Evolutionary conservation across 2,329 filamentous ascomycete genomes (phyloP), one percentile per base, ranked within the genome.

Genomic region (Juglanconis juglandina): DNA sequence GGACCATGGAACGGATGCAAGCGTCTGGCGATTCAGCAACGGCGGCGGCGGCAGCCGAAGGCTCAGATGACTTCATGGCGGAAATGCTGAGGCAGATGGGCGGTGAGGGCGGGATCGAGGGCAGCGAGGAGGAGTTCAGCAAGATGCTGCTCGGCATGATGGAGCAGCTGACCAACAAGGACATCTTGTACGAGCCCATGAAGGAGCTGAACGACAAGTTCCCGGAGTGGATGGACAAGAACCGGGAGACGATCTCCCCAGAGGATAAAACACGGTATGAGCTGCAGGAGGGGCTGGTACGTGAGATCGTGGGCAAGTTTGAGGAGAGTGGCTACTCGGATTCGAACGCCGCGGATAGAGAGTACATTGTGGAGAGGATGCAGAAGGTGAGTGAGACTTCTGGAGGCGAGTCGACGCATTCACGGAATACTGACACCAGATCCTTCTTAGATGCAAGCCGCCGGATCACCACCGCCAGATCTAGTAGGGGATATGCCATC

Each of bases 141-240:
- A 94, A 96, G 77, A 92, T 98, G 87, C 84, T 99, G 62, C 86
- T 96, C 82, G 91, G 90, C 57, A 96, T 98, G 92, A 98, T 99
- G 94, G 92, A 98, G 77, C 93, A 99, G 75, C 82, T 99, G 64
- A 98, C 95, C 3, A 96, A 96, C 75, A 98, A 96, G 79, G 95
- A 98, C 67, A 97, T 99, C 64, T 77, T 99, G 54, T 98, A 98
- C 72, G 94, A 99, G 77, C 95, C 95, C 2, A 97, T 99, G 92
- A 96, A 96, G 79, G 95, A 99, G 76, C 79, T 99, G 52, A 79
- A 96, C 73, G 89, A 91, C 56, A 98, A 97, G 75, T 99, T 95
- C 71, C 94, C 93, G 0, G 86, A 77, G 2, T 99, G 95, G 94
- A 81, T 99, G 72, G 83, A 84, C 68, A 88, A 90, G 76, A 94